These are phyloP conservation scores for Podaxis rugospora DNA, from an alignment of 768 basidiomycete species.

Conservation along the genomic window DNA sequence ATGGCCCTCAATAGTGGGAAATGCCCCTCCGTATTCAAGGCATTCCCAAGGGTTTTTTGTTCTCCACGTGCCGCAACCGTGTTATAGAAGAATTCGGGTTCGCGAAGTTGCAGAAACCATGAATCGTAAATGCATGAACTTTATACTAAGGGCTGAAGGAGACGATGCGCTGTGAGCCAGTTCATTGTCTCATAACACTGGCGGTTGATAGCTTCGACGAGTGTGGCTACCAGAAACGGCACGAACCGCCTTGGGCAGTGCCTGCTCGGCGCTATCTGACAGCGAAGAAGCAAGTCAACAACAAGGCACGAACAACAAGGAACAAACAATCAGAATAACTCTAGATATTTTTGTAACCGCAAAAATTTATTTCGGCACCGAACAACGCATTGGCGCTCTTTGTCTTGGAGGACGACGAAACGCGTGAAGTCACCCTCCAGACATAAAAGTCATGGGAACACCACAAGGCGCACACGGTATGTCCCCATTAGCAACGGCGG, in stretches of 20 bases:
- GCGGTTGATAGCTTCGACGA: slow-evolving; percentile 63
- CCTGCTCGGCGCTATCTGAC: slow-evolving; percentile 56
- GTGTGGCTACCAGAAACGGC: slow-evolving; percentile 61
- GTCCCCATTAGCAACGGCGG: slow-evolving; percentile 75
- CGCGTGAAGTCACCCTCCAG: slow-evolving; percentile 75
- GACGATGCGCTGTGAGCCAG: slow-evolving; percentile 71
- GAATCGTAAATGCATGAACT: slow-evolving; percentile 57
- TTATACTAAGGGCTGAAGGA: slow-evolving; percentile 30
- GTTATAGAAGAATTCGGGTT: slow-evolving; percentile 70
- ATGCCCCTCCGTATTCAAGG: neutral
- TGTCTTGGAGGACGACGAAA: slow-evolving; percentile 72
- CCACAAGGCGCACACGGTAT: slow-evolving; percentile 66
- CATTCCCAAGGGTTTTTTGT: neutral
- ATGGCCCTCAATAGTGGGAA: neutral
- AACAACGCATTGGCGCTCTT: slow-evolving; percentile 49
- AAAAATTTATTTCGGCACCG: slow-evolving; percentile 62
- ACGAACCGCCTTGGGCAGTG: slow-evolving; percentile 65
- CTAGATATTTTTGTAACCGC: slow-evolving; percentile 63
- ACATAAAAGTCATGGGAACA: slow-evolving; percentile 47
- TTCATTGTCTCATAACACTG: slow-evolving; percentile 83
- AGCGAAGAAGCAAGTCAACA: slow-evolving; percentile 5
- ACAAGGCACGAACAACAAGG: neutral
- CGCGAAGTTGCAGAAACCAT: slow-evolving; percentile 55
- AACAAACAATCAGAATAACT: slow-evolving; percentile 65
- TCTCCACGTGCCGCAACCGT: slow-evolving; percentile 34